Percentiles rank a stretch among this genome's conserved stretches.
phyloP scores from a whole-genome alignment of 1,284 basidiomycete genomes.

The Bjerkandera adusta region DNA sequence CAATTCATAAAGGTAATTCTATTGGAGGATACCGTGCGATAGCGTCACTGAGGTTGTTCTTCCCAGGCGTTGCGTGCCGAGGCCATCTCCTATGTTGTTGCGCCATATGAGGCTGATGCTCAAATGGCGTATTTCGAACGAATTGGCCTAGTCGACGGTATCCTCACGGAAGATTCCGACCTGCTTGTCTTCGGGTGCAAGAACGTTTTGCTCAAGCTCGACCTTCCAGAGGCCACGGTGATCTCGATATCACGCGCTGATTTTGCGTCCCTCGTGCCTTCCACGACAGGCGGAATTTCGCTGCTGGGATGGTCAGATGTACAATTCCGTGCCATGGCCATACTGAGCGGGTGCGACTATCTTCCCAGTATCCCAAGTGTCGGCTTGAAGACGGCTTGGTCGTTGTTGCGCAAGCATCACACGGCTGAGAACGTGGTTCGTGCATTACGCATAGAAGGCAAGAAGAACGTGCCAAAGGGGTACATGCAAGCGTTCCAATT shows the following conservation, averaged over 20 bases:
- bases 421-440: slow-evolving; percentile 87
- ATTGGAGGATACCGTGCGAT: slow-evolving; percentile 3
- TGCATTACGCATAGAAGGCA: slow-evolving; percentile 80
- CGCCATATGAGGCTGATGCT: slow-evolving; percentile 98
- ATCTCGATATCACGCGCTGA: slow-evolving; percentile 78
- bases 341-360: slow-evolving; percentile 97
- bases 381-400: slow-evolving; percentile 93
- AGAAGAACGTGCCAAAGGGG: slow-evolving; percentile 74
- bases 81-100: slow-evolving; percentile 83
- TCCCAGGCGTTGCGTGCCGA: slow-evolving; percentile 80
- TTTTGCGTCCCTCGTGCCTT: slow-evolving; percentile 66
- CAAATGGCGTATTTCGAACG: slow-evolving; percentile 94
- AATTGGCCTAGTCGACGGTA: slow-evolving; percentile 81
- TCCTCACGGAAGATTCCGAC: slow-evolving; percentile 98
- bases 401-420: slow-evolving; percentile 80
- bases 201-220: slow-evolving; percentile 86
- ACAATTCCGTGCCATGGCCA: slow-evolving; percentile 94
- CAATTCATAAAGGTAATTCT: slow-evolving; percentile 90
- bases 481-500: slow-evolving; percentile 74
- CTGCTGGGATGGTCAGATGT: slow-evolving; percentile 87
- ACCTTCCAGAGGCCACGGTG: slow-evolving; percentile 71
- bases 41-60: slow-evolving; percentile 8
- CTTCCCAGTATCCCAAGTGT: slow-evolving; percentile 91
- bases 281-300: slow-evolving; percentile 62
- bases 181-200: slow-evolving; percentile 95